Evolutionary conservation across 192 early-diverging fungal species (phyloP).

Genomic region (Chytriomyces confervae): DNA sequence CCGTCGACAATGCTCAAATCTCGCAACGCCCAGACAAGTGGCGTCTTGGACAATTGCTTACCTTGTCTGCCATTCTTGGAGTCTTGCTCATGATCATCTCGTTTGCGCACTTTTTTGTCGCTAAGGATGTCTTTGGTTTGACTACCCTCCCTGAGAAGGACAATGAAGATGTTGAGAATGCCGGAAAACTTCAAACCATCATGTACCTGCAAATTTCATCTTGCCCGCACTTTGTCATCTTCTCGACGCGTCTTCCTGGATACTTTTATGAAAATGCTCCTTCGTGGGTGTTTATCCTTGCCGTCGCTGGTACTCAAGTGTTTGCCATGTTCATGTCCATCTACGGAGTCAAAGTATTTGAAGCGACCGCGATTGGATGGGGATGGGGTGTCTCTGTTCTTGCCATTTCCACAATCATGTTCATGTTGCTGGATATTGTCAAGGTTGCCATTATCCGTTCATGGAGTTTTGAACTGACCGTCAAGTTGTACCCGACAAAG

Average conservation of each 20-base stretch:
- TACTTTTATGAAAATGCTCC: conserved; percentile 90
- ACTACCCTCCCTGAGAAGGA: conserved; percentile 8
- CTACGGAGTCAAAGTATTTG: conserved; percentile 57
- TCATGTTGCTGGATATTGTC: conserved; percentile 85
- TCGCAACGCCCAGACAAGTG: conserved; percentile 85
- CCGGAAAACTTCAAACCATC: conserved; percentile 77
- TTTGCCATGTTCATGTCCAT: conserved; percentile 90
- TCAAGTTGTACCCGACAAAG: conserved; percentile 76
- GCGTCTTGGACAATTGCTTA: conserved; percentile 86
- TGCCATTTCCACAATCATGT: conserved; percentile 76
- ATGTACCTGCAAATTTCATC: conserved; percentile 96
- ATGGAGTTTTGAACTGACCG: conserved; percentile 92
- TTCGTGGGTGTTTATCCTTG: conserved; percentile 75
- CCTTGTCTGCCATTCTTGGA: conserved; percentile 83
- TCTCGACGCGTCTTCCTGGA: conserved; percentile 87
- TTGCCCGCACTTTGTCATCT: conserved; percentile 94
- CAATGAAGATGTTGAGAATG: not conserved
- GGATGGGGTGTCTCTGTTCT: conserved; percentile 72
- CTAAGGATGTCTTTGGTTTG: conserved; percentile 65
- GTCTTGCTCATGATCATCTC: conserved; percentile 66
- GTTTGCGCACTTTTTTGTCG: conserved; percentile 79
- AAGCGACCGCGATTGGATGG: conserved; percentile 58
- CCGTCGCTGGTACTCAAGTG: conserved; percentile 87
- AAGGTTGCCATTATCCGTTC: conserved; percentile 82
- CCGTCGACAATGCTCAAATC: conserved; percentile 82